These are phyloP conservation scores for Penicillium verrucosum DNA, from an alignment of 2,329 filamentous ascomycete genomes.

Conservation along the genomic window DNA sequence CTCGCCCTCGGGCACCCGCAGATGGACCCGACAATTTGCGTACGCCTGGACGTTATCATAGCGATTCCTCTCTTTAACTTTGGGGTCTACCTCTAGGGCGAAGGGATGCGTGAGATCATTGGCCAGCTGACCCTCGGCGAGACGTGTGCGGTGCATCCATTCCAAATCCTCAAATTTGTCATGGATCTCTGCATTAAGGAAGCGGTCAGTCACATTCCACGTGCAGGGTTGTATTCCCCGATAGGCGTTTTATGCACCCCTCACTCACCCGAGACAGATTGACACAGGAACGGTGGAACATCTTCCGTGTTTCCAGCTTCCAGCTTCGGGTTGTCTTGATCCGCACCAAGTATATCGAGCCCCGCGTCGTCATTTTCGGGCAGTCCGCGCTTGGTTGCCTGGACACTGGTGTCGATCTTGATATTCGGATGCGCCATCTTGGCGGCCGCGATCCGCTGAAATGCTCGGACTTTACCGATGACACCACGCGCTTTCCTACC, in stretches of 20 bases:
- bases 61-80: slow-evolving; percentile 67
- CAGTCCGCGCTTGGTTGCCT: slow-evolving; percentile 38
- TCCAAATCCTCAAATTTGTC: slow-evolving; percentile 61
- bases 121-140: slow-evolving; percentile 46
- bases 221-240: slow-evolving; percentile 19
- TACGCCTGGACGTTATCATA: slow-evolving; percentile 90
- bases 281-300: slow-evolving; percentile 40
- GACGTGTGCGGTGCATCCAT: slow-evolving; percentile 57
- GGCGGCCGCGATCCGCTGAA: slow-evolving; percentile 39
- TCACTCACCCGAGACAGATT: slow-evolving; percentile 38
- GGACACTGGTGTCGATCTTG: slow-evolving; percentile 40
- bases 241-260: slow-evolving; percentile 16
- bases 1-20: slow-evolving; percentile 70
- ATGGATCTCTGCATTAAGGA: slow-evolving; percentile 49
- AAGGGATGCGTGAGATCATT: slow-evolving; percentile 53
- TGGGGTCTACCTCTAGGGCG: slow-evolving; percentile 57
- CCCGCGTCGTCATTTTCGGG: slow-evolving; percentile 36
- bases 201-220: slow-evolving; percentile 19
- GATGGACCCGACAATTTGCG: slow-evolving; percentile 77
- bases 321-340: slow-evolving; percentile 29
- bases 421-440: slow-evolving; percentile 44
- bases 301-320: slow-evolving; percentile 30
- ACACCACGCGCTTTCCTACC: slow-evolving; percentile 41
- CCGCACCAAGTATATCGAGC: slow-evolving; percentile 25
- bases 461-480: slow-evolving; percentile 41